Base-by-base conservation (phyloP, 352 stramenopile genomes). In the Phytophthora pini region DNA sequence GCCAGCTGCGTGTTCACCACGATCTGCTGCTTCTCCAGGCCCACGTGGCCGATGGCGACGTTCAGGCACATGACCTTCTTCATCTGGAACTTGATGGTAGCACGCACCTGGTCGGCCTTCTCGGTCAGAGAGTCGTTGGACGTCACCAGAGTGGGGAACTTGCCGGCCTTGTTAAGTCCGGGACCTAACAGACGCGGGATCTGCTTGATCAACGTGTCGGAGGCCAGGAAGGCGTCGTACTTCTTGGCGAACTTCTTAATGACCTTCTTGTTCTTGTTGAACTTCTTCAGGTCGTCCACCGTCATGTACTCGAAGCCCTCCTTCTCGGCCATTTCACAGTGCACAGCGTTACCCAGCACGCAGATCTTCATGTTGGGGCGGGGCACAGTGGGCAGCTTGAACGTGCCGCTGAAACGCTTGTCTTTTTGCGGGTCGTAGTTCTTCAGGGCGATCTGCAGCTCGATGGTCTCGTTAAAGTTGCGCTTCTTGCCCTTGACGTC, bases 201-300 rank as follows among this genome's bases (percentile, higher is more conserved):
- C 86, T 99, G 97, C 95, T 99, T 99, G 93, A 99, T 99, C 56
- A 99, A 87, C 50, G 98, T 98, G 81, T 99, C 97, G 41, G 97
- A 99, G 48, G 98, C 97, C 36, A 99, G 76, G 88, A 99, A 99
- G 61, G 98, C 98, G 78, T 99, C 97, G 85, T 99, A 99, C 87
- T 99, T 99, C 92, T 99, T 99, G 72, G 97, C 97, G 70, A 99
- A 98, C 89, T 99, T 99, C 95, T 99, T 99, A 69, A 99, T 99
- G 50, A 99, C 85, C 90, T 99, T 99, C 94, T 99, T 99, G 95
- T 99, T 99, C 91, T 99, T 99, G 97, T 99, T 99, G 73, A 99
- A 98, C 84, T 99, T 99, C 90, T 99, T 99, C 34, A 99, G 80
- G 78, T 99, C 98, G 72, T 99, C 97, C 65, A 99, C 97, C 64